Percentiles rank a stretch among this genome's conserved stretches.
Evolutionary conservation across 805 yeast genomes (phyloP).

Genomic region (Kuraishia molischiana): DNA sequence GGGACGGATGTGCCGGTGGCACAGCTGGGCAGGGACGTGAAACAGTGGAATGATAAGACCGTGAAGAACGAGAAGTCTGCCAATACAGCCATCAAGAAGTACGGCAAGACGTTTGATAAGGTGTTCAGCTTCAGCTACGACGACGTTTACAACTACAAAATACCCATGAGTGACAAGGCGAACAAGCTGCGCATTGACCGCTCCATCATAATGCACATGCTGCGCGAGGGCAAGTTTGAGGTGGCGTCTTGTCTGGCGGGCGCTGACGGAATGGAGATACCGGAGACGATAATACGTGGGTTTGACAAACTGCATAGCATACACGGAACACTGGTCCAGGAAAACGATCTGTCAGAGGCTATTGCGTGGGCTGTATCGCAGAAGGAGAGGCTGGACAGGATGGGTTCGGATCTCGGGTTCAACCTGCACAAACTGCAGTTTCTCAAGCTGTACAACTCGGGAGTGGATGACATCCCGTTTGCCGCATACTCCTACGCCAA

Average conservation of each 20-base stretch:
- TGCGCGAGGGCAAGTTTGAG: conserved; percentile 20
- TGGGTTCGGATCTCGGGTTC: conserved; percentile 35
- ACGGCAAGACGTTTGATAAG: conserved; percentile 16
- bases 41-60: conserved; percentile 15
- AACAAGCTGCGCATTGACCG: conserved; percentile 12
- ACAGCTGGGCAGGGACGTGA: conserved; percentile 5
- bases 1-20: conserved; percentile 1
- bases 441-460: conserved; percentile 17
- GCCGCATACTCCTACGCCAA: conserved; percentile 36
- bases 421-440: conserved; percentile 33
- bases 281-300: conserved; percentile 19
- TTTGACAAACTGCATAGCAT: conserved; percentile 34
- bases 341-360: conserved; percentile 31
- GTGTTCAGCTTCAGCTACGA: conserved; percentile 14
- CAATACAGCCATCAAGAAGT: conserved; percentile 16
- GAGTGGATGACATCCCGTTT: conserved; percentile 10
- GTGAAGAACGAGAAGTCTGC: conserved; percentile 20
- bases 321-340: conserved; percentile 21
- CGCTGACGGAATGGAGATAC: conserved; percentile 17
- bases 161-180: conserved; percentile 7
- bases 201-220: conserved; percentile 20
- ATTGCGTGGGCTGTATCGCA: conserved; percentile 34
- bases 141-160: conserved; percentile 14
- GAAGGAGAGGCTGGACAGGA: conserved; percentile 13
- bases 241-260: conserved; percentile 16